These are phyloP conservation scores for Hygrocybe coccinea DNA, from an alignment of 768 basidiomycete genomes.

Conservation along the genomic window DNA sequence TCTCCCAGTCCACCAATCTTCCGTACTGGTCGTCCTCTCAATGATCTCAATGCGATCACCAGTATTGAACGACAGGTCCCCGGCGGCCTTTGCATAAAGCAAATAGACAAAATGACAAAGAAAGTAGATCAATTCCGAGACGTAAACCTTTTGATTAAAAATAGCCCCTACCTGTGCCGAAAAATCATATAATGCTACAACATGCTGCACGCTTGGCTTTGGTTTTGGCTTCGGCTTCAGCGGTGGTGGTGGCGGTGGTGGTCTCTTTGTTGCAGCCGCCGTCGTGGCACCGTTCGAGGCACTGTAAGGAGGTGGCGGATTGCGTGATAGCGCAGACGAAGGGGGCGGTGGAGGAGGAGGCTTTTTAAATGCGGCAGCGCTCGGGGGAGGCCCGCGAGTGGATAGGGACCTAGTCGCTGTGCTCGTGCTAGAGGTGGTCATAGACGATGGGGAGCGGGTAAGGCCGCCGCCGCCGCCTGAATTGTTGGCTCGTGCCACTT, in stretches of 20 bases:
- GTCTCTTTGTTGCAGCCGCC: slow-evolving; percentile 53
- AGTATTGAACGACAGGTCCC: slow-evolving; percentile 83
- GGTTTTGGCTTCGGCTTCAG: slow-evolving; percentile 83
- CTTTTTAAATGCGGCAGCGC: slow-evolving; percentile 45
- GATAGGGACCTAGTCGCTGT: slow-evolving; percentile 27
- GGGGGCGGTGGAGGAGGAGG: slow-evolving; percentile 51
- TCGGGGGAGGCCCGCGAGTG: slow-evolving; percentile 29
- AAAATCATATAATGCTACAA: slow-evolving; percentile 94
- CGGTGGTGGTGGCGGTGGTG: slow-evolving; percentile 90
- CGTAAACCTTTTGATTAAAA: background rate
- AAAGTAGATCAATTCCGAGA: background rate
- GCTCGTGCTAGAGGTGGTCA: slow-evolving; percentile 33
- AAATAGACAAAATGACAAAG: background rate
- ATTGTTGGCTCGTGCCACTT: slow-evolving; percentile 40
- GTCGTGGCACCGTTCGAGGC: slow-evolving; percentile 13
- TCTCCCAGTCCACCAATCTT: slow-evolving; percentile 98
- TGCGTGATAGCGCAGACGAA: slow-evolving; percentile 19
- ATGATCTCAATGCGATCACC: slow-evolving; percentile 91
- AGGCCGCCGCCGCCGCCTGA: slow-evolving; percentile 26
- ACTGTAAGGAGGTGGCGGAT: slow-evolving; percentile 36
- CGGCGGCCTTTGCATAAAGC: slow-evolving; percentile 72
- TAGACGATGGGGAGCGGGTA: slow-evolving; percentile 30
- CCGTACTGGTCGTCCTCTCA: slow-evolving; percentile 70
- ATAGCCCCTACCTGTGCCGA: slow-evolving; percentile 64
- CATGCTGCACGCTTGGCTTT: slow-evolving; percentile 59